Evolutionary conservation across 805 yeast species (phyloP), one percentile per base, ranked within the genome.

Genomic region (Blastobotrys parvus): DNA sequence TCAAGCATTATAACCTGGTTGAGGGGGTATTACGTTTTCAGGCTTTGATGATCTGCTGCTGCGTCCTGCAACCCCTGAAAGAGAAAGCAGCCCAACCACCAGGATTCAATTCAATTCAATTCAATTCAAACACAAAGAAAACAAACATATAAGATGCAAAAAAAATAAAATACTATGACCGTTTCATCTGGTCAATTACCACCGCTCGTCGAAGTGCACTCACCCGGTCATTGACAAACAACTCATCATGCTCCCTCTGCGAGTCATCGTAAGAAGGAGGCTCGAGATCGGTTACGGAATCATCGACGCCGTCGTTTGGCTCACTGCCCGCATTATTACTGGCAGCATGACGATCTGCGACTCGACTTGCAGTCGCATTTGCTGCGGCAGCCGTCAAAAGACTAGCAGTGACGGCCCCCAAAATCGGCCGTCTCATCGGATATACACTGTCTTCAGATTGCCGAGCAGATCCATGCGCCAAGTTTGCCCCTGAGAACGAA

Each of bases 201-300:
- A 25, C 7, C 29, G 29, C 29, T 11, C 29, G 29, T 8, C 29
- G 29, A 7, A 25, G 29, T 11, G 29, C 29, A 25, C 29, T 25
- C 7, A 25, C 29, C 29, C 29, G 29, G 11, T 25, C 29, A 25
- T 7, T 25, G 10, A 8, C 29, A 25, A 47, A 20, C n/a, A 48
- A 30, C 39, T 40, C 45, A 18, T 33, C 37, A 16, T 48, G 51
- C 29, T 39, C 32, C 38, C 51, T 30, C 38, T 48, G 45, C 8
- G 48, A 45, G 40, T 42, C 51, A 31, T 45, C 49, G 35, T 48
- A 48, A 17, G 43, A 33, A 4, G 51, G 51, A 5, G 18, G 20
- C 20, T 25, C 36, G 8, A 23, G 41, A 11, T 35, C 41, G 21
- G n/a, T 20, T 13, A 15, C 11, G 11, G 35, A 5, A 3, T 17